Base-by-base conservation (phyloP, 2,329 filamentous ascomycete species). In the Verticillium isaacii region DNA sequence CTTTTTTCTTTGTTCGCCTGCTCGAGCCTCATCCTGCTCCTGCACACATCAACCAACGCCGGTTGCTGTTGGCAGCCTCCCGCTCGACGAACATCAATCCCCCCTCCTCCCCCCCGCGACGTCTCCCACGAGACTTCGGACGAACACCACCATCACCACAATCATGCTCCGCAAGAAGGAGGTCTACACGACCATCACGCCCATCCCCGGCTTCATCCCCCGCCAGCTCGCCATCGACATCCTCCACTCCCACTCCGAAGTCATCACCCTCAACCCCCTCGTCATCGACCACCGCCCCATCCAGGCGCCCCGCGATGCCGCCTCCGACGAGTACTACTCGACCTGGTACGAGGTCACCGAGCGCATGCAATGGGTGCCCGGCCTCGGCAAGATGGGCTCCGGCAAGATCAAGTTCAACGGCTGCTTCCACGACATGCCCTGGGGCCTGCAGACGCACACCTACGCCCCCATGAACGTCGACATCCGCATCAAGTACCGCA, bases 271-370 rank as follows among this genome's bases (percentile, higher is more conserved):
- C 64, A 90, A 90, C 68, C 88, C 88, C 4, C 83, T 91, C 58
- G 88, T 91, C 32, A 81, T 89, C 63, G 78, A 78, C 41, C 83
- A 88, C 76, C 84, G 85, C 65, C 76, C 85, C 63, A 88, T 90
- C 71, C 79, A 86, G 60, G 86, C 88, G 1, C 88, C 88, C 32
- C 87, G 86, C 75, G 81, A 88, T 74, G 87, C 88, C 65, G 82
- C 85, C 61, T 78, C 86, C 66, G 88, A 91, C 74, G 88, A 91
- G 73, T 91, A 82, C 75, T 91, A 89, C 74, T 86, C 86, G 65
- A 89, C 88, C 34, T 91, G 88, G 88, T 91, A 91, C 72, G 87
- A 90, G 73, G 90, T 91, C 69, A 83, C 78, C 62, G 83, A 91
- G 78, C 83, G 86, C 68, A 87, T 91, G 63, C 87, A 89, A 71